phyloP scores from a whole-genome alignment of 306 rosid species.

The Cajanus cajan region DNA sequence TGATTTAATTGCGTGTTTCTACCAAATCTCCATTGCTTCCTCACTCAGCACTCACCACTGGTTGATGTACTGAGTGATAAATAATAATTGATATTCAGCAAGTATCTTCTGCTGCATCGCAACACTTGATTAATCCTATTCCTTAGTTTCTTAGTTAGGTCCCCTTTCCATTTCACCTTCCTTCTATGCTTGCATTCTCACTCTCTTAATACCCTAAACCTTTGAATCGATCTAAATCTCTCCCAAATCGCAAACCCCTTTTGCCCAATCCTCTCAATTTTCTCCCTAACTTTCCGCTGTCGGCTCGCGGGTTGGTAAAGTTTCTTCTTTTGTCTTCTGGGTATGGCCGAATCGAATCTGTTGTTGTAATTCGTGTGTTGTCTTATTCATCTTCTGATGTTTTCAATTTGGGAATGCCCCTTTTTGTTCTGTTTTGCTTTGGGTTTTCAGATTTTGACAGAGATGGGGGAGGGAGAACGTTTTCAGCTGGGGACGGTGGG shows the following conservation, averaged over 20 bases:
- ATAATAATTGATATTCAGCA: neutral
- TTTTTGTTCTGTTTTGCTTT: neutral
- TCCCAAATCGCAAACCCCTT: conserved; percentile 20
- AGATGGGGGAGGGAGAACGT: conserved; percentile 78
- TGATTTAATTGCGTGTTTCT: neutral
- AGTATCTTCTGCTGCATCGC: neutral
- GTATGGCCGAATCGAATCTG: neutral
- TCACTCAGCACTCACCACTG: neutral
- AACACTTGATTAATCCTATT: neutral
- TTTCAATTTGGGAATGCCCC: conserved; percentile 10
- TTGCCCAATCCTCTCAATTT: conserved; percentile 15
- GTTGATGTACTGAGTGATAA: neutral
- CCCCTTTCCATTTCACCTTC: neutral
- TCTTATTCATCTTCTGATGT: neutral
- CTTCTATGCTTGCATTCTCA: neutral
- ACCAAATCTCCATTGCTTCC: conserved; percentile 11
- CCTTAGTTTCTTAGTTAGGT: neutral
- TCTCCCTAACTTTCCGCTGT: neutral
- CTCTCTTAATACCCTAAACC: conserved; percentile 22
- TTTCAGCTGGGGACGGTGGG: conserved; percentile 91
- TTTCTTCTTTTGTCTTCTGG: conserved; percentile 19
- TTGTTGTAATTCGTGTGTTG: conserved; percentile 17
- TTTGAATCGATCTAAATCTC: conserved; percentile 32
- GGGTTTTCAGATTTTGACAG: conserved; percentile 27
- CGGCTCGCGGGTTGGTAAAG: conserved; percentile 12